phyloP scores from a whole-genome alignment of 768 basidiomycete genomes.

The Ramaria sp. region DNA sequence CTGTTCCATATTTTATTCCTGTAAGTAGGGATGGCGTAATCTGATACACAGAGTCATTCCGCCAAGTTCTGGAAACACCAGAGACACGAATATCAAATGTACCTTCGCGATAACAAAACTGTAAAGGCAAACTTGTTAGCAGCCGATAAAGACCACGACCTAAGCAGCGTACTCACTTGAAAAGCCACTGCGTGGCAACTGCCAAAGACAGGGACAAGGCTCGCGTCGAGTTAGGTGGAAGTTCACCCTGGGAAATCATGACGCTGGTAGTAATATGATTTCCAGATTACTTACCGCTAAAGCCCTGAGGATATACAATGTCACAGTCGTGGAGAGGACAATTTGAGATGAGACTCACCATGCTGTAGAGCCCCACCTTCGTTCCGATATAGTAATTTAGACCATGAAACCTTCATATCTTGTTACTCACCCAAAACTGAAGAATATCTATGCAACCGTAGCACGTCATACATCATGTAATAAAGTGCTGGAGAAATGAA shows the following conservation, averaged over 20 bases:
- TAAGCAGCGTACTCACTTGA: neutral
- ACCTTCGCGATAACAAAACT: conserved; percentile 6
- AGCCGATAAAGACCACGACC: neutral
- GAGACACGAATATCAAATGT: neutral
- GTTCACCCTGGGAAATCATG: neutral
- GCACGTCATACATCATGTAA: neutral
- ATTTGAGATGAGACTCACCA: neutral
- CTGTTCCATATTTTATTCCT: conserved; percentile 5
- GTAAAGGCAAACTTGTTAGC: neutral
- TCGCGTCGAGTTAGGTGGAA: conserved; percentile 4
- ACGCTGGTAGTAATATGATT: neutral
- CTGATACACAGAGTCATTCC: neutral
- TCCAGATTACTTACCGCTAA: neutral
- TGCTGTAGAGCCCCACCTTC: neutral
- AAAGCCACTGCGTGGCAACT: conserved; percentile 6
- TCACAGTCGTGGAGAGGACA: neutral
- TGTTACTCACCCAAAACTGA: conserved; percentile 1
- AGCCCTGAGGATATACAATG: neutral
- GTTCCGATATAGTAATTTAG: neutral
- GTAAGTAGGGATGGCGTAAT: conserved; percentile 3
- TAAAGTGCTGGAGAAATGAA: neutral
- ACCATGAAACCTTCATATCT: neutral
- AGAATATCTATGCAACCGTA: neutral
- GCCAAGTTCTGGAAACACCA: neutral
- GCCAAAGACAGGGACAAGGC: conserved; percentile 2